Base-by-base conservation (phyloP, 228 moss, liverwort and hornwort genomes). In the Sphagnum magellanicum region DNA sequence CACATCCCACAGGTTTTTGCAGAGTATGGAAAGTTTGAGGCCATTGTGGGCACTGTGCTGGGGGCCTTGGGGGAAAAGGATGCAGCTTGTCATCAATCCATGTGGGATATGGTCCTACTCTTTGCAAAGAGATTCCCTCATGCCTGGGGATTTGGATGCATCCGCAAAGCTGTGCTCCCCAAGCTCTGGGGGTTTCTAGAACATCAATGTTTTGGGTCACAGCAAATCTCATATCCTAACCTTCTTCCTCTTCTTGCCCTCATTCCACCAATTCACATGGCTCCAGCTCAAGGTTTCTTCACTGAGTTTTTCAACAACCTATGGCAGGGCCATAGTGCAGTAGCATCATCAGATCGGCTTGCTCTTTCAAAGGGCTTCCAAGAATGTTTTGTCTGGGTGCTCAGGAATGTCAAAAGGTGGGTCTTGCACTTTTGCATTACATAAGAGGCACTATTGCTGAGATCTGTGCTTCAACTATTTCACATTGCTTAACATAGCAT, bases 61-160 rank as follows among this genome's bases (percentile, higher is more conserved):
- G 97, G 97, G 47, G 70, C 90, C 60, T 81, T 92, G 60, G 74
- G 81, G 71, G 98, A 98, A 57, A 98, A 89, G 79, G 80, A 75
- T 76, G 57, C 87, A 65, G 81, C 80, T 64, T 93, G 93, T 68
- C 98, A 98, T 88, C 92, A 94, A 76, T 80, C 92, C 4, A 93
- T 98, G 98, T 98, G 98, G 98, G 94, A 98, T 58, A 90, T 98
- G 98, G 65, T 92, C 71, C 90, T 98, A 62, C 85, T 89, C 48
- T 98, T 93, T 67, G 69, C 82, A 52, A 87, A 82, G 65, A 76
- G 61, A 8, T 81, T 98, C 57, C 98, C 98, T 69, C 83, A 94
- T 72, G 89, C 87, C 7, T 98, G 93, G 98, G 84, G 80, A 72
- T 79, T 69, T 67, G 75, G 15, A 58, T 78, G 74, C 5, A 68